phyloP scores from a whole-genome alignment of 2,329 filamentous ascomycete genomes.

The Ophiosphaerella korrae region DNA sequence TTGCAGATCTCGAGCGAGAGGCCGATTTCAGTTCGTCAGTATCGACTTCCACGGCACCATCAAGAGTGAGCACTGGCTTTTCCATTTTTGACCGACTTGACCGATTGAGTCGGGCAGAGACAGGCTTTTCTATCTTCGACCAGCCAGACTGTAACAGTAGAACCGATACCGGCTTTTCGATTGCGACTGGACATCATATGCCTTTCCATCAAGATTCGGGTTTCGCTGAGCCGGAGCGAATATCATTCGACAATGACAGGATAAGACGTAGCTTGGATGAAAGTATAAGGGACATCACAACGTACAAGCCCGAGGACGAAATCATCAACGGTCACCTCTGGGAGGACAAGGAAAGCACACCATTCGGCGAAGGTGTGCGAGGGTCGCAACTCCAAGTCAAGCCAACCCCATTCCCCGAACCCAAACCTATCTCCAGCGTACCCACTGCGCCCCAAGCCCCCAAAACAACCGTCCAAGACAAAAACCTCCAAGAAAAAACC shows the following conservation, averaged over 20 bases:
- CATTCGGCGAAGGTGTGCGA: conserved; percentile 25
- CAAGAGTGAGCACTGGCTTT: conserved; percentile 34
- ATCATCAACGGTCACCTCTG: conserved; percentile 30
- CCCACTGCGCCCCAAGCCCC: background rate
- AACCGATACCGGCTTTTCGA: conserved; percentile 24
- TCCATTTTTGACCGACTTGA: conserved; percentile 30
- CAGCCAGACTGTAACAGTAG: conserved; percentile 19
- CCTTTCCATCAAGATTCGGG: conserved; percentile 46
- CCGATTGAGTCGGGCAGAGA: conserved; percentile 17
- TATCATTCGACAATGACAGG: conserved; percentile 29
- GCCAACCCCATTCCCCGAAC: conserved; percentile 3
- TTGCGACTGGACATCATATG: conserved; percentile 29
- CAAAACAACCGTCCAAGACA: conserved; percentile 18
- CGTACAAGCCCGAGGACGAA: conserved; percentile 19
- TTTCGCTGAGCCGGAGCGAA: conserved; percentile 28
- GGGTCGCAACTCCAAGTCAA: conserved; percentile 19
- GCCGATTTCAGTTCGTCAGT: conserved; percentile 36
- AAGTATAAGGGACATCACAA: conserved; percentile 21
- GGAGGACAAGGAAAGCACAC: conserved; percentile 28
- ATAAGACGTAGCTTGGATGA: conserved; percentile 34
- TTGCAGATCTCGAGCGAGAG: conserved; percentile 40
- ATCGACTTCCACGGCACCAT: conserved; percentile 27
- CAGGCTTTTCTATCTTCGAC: conserved; percentile 32
- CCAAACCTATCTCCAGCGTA: conserved; percentile 4
- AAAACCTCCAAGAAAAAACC: conserved; percentile 35